Base-by-base conservation (phyloP, 75 land plant genomes). In the Cunninghamia lanceolata region DNA sequence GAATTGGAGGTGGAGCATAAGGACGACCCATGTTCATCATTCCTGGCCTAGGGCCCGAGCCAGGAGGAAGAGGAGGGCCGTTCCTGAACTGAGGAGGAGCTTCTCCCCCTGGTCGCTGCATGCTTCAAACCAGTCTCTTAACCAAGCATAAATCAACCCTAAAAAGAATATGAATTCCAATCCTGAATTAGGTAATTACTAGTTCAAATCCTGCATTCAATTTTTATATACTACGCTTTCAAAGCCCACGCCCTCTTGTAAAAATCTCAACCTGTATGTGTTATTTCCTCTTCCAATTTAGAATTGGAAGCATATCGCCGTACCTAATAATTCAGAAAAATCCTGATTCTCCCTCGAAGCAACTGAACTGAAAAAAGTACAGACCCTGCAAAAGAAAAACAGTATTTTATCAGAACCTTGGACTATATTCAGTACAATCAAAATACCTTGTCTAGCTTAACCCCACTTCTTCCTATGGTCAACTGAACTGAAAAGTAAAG, bases 101-200 rank as follows among this genome's bases (percentile, higher is more conserved):
- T 71, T 84, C 85, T 68, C 86, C 88, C 32, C 87, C 91, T 89
- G 89, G 89, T 76, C 88, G 80, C 82, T 86, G 82, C 91, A 90
- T 90, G 28, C 40, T 43, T 38, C n/a, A 25, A 80, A 80, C 15
- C 30, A 40, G 21, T 39, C 28, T 9, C 46, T 80, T 45, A 1
- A 80, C 46, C 50, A 42, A 80, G 30, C 28, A 42, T 1, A 34
- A 19, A 80, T 19, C 4, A 79, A 25, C 47, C 4, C n/a, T 28
- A 10, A 43, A 9, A 80, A 42, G 21, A 28, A 45, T 11, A 15
- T 50, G 46, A 80, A 11, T 45, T 80, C 47, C 82, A 80, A 45
- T 80, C n/a, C 32, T 21, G 40, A 43, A 77, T 35, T 77, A 38
- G 39, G 39, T 38, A 40, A 36, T 43, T 50, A 50, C 52, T 11